Conservation (phyloP, 805 yeast species). For the Sugiyamaella valdiviana region DNA sequence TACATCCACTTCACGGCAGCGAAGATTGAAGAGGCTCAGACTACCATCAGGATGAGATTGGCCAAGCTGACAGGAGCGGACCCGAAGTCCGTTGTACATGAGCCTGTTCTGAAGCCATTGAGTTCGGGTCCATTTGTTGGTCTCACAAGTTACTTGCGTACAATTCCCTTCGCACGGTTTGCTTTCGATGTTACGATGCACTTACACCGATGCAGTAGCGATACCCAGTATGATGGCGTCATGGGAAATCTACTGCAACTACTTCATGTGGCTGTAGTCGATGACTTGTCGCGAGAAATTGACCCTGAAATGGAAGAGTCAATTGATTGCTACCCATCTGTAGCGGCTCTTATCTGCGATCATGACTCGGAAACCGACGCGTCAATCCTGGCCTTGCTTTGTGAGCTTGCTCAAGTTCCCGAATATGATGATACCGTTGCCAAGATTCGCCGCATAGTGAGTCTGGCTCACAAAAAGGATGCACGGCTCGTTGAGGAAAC, state of each 20-base stretch:
- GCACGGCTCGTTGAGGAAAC: constrained; percentile 17
- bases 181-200: constrained; percentile 19
- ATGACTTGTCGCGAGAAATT: constrained; percentile 29
- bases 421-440: constrained; percentile 3
- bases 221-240: constrained; percentile 49
- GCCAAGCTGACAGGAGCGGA: constrained; percentile 34
- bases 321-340: background rate
- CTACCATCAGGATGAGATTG: constrained; percentile 47
- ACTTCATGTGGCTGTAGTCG: constrained; percentile 53
- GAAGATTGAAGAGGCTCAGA: constrained; percentile 77
- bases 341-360: background rate
- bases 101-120: constrained; percentile 42
- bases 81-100: constrained; percentile 46
- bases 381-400: background rate
- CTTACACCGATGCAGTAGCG: constrained; percentile 14
- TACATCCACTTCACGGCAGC: constrained; percentile 73
- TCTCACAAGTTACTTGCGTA: constrained; percentile 26
- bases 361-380: background rate
- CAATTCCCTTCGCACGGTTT: constrained; percentile 25
- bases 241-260: constrained; percentile 58
- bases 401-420: background rate
- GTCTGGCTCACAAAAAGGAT: constrained; percentile 10
- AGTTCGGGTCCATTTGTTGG: constrained; percentile 28
- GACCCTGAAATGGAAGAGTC: background rate
- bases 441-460: constrained; percentile 6